Evolutionary conservation across 345 rosid genomes (phyloP), one percentile per base, ranked within the genome.

Genomic region (Lepidium sativum): DNA sequence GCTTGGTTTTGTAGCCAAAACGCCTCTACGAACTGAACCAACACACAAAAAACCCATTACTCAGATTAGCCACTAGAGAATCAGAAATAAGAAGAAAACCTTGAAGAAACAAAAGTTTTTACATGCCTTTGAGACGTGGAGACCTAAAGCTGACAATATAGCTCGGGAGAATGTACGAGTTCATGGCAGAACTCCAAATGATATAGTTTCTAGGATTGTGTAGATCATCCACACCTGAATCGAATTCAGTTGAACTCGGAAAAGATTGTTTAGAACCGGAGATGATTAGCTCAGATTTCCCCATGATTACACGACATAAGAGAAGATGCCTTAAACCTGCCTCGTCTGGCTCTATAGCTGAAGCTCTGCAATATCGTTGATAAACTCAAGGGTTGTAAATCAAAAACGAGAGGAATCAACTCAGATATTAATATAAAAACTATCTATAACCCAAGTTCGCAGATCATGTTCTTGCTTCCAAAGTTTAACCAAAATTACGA

Each of bases 271-370:
- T 67, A 15, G 84, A 81, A 5, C 91, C 89, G 2, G 79, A 71
- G 37, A 3, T 64, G 9, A 86, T 75, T 11, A 45, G 16, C 79
- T 94, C 92, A 33, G 77, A 2, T n/a, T 80, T 87, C 49, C 99
- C 96, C 11, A 82, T 50, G n/a, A 90, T 77, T 5, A 90, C 68
- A 17, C 89, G 82, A 56, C 97, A 94, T 16, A 90, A 80, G 75
- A 90, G 68, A 64, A 90, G 54, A 82, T 94, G 81, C 52, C 84
- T 79, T 27, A 80, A 17, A 25, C 89, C 96, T 41, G 86, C 81
- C 21, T 72, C 55, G 60, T 85, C 95, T 17, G 60, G 50, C 10
- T 40, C 60, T 11, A 58, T 5, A 60, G 25, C 51, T 5, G 8
- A 16, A 13, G 72, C 72, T 50, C 77, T 73, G 58, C 60, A 44